Base-by-base conservation (phyloP, 768 basidiomycete genomes). In the Trametes coccinea region DNA sequence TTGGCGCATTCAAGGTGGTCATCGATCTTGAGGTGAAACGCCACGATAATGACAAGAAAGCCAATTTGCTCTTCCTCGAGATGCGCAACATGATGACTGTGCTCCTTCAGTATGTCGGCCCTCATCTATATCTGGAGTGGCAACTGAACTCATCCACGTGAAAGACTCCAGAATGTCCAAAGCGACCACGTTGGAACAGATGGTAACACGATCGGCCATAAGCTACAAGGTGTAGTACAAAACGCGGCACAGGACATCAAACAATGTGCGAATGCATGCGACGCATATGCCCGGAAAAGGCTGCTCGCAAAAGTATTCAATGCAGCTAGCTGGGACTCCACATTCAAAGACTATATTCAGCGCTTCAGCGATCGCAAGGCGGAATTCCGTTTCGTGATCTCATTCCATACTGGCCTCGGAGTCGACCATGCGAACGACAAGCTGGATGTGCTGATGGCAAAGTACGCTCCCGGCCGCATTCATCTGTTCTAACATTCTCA, bases 1-100 rank as follows among this genome's bases (percentile, higher is more conserved):
- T 84, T n/a, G 68, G 77, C n/a, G 82, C 83, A 2, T 84, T 84
- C 70, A 76, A 79, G 50, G 71, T 80, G 0, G 80, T 81, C 5
- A 74, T 81, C 27, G 76, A 77, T 13, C 70, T 84, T 39, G 82
- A 84, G 58, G 56, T 79, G 58, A 80, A 78, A 5, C 74, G 82
- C 27, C 73, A 79, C 30, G 80, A 82, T 30, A 84, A 85, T 59
- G 79, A 84, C 57, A 77, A 75, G 53, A 82, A 81, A 59, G 76
- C 83, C 8, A 61, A 78, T 2, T 70, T 75, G 6, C 71, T 85
- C 5, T 79, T 80, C 43, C 70, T 79, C 14, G 78, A 81, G 61
- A 85, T 85, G 82, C 76, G 75, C 60, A 77, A 82, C 53, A 76
- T 80, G 74, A 80, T 84, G 77, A 58, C 67, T 14, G 73, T 74